Evolutionary conservation across 441 rosid species (phyloP).

Genomic region (Gossypium lobatum): DNA sequence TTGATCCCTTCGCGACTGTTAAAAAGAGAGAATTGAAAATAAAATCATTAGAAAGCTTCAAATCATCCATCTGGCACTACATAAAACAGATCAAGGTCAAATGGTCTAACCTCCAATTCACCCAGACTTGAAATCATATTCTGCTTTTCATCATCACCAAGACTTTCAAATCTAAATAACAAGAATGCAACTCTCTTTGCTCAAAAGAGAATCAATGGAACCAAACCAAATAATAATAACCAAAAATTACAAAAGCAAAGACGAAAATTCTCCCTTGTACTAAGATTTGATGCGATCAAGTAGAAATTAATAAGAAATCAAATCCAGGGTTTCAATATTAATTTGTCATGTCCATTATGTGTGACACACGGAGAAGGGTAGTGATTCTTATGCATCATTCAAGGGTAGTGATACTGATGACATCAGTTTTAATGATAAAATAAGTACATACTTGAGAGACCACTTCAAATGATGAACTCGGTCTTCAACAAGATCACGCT

Average conservation of each 20-base stretch:
- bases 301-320: not conserved
- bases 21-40: conserved; percentile 7
- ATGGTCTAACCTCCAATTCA: conserved; percentile 55
- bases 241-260: not conserved
- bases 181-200: not conserved
- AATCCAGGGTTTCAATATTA: not conserved
- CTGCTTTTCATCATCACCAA: conserved; percentile 37
- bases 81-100: not conserved
- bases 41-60: not conserved
- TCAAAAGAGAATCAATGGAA: not conserved
- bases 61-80: not conserved
- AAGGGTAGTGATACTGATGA: not conserved
- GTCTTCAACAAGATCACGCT: conserved; percentile 87
- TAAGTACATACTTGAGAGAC: conserved; percentile 64
- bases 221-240: not conserved
- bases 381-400: not conserved
- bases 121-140: conserved; percentile 31
- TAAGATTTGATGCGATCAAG: not conserved
- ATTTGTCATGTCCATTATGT: not conserved
- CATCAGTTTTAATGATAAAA: conserved; percentile 7
- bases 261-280: not conserved
- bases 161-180: conserved; percentile 48
- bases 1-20: conserved; percentile 42
- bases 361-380: not conserved
- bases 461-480: conserved; percentile 72